Conservation (phyloP, 352 stramenopile species). For the Peronospora belbahrii region DNA sequence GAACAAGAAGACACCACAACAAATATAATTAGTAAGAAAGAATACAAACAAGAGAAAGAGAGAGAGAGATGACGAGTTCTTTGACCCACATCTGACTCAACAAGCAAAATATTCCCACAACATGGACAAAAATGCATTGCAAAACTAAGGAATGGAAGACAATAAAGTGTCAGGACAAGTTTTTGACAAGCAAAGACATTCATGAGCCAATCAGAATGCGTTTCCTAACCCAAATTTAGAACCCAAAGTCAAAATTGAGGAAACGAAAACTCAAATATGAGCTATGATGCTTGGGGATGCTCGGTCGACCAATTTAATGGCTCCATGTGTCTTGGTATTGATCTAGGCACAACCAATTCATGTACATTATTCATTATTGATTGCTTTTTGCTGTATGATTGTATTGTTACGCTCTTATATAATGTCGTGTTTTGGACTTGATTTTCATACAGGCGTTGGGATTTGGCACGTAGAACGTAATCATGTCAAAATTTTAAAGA, state of each 20-base stretch:
- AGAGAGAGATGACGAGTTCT: neutral
- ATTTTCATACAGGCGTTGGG: slow-evolving; percentile 37
- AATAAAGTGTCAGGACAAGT: too few relatives aligned
- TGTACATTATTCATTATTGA: too few relatives aligned
- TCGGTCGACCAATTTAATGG: slow-evolving; percentile 63
- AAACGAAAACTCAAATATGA: too few relatives aligned
- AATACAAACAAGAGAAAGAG: neutral
- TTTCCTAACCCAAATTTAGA: neutral
- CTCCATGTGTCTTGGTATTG: slow-evolving; percentile 94
- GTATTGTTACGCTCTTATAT: neutral
- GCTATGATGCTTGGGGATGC: slow-evolving; percentile 78
- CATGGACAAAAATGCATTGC: slow-evolving; percentile 87
- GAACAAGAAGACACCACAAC: neutral
- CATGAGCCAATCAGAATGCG: slow-evolving; percentile 6
- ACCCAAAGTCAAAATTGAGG: slow-evolving; percentile 13
- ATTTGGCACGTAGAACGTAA: slow-evolving; percentile 77
- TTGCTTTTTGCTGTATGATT: too few relatives aligned
- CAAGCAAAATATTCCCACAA: slow-evolving; percentile 86
- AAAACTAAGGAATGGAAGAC: slow-evolving; percentile 1
- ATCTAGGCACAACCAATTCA: slow-evolving; percentile 99
- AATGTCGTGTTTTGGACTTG: neutral
- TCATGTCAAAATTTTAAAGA: slow-evolving; percentile 84
- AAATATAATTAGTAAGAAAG: neutral
- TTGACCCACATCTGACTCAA: slow-evolving; percentile 76
- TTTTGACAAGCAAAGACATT: neutral